Percentiles rank a stretch among this genome's conserved stretches.
phyloP scores from a whole-genome alignment of 1,284 basidiomycete species.

The Tylopilus sp. region DNA sequence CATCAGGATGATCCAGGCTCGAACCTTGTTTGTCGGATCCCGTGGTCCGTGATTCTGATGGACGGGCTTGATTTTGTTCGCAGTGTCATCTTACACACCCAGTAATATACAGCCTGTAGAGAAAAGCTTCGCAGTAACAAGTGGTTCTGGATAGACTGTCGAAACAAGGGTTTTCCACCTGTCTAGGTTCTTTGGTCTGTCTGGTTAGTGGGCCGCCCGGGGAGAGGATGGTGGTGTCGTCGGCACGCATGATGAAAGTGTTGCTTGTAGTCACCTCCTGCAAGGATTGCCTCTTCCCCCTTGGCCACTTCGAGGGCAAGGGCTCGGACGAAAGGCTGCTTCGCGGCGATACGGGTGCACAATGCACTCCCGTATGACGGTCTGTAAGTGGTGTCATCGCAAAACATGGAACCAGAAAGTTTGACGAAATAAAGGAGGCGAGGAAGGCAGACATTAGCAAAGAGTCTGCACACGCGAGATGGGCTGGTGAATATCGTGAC shows the following conservation, averaged over 20 bases:
- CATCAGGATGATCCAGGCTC: constrained; percentile 2
- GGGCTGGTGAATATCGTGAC: constrained; percentile 29
- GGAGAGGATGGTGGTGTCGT: no score
- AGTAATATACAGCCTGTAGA: no score
- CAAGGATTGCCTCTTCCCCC: no score
- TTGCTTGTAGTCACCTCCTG: no score
- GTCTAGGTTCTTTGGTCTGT: background rate
- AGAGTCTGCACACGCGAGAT: constrained; percentile 43
- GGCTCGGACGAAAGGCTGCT: constrained; percentile 15
- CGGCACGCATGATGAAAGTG: no score
- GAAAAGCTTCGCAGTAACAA: no score
- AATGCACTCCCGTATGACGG: background rate
- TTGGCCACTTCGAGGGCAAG: no score
- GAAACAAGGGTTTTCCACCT: background rate
- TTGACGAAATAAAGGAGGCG: constrained; percentile 35
- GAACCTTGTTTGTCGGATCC: constrained; percentile 9
- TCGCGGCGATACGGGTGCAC: constrained; percentile 16
- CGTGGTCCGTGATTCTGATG: background rate
- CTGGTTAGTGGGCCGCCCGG: no score
- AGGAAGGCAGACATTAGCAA: constrained; percentile 36
- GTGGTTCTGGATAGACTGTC: no score
- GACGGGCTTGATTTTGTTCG: background rate
- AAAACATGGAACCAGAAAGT: constrained; percentile 19
- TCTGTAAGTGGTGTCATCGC: background rate
- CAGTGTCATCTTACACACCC: background rate